Conservation (phyloP, 305 asterid genomes). For the Rubia tinctorum region DNA sequence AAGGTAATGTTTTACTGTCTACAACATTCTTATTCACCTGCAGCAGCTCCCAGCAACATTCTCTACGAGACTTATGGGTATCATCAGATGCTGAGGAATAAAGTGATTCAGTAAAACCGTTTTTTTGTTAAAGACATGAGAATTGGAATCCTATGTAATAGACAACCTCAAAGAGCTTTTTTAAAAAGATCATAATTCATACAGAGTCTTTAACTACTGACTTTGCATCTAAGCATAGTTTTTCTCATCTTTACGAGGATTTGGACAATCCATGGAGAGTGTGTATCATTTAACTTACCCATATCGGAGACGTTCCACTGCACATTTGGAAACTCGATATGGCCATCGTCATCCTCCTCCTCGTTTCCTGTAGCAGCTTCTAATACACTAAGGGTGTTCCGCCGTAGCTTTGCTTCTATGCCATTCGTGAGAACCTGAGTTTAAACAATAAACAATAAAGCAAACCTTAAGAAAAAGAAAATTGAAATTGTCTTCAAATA, state of each 20-base stretch:
- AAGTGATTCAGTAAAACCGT: conserved; percentile 18
- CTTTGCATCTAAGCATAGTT: neutral
- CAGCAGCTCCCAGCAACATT: too few species aligned
- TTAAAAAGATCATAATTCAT: neutral
- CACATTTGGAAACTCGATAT: conserved; percentile 59
- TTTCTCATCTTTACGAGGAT: neutral
- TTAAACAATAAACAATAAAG: neutral
- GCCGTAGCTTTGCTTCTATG: conserved; percentile 85
- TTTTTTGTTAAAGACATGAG: conserved; percentile 19
- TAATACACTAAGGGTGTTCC: conserved; percentile 89
- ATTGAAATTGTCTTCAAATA: neutral
- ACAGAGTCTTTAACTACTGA: neutral
- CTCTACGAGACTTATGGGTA: conserved; percentile 60
- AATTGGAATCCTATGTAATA: conserved; percentile 34
- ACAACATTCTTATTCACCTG: too few species aligned
- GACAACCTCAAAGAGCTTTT: neutral
- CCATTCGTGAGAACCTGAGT: conserved; percentile 90
- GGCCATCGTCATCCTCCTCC: conserved; percentile 78
- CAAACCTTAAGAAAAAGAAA: neutral
- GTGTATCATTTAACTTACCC: conserved; percentile 29
- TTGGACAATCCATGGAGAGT: neutral
- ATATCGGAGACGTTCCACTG: conserved; percentile 69
- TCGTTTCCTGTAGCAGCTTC: conserved; percentile 94
- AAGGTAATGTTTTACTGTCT: too few species aligned
- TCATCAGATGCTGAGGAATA: conserved; percentile 67